A percentile compares a stretch with the other conserved stretches of the same genome.
These are phyloP conservation scores for Cladosporium oxysporum DNA, from an alignment of 2,329 filamentous ascomycete species.

Conservation along the genomic window DNA sequence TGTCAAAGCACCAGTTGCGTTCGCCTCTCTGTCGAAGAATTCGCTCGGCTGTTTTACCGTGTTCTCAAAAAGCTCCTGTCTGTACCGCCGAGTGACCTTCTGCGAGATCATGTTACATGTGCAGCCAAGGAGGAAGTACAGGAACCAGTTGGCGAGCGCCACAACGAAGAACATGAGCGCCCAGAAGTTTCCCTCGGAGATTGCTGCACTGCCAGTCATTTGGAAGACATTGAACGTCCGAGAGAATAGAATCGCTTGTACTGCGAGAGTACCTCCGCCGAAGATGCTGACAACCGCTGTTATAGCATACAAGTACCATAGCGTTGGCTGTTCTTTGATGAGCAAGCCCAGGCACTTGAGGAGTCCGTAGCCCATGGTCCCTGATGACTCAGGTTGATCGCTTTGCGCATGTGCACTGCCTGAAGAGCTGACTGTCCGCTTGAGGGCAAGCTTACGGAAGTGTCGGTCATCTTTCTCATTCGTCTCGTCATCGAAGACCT, in stretches of 20 bases:
- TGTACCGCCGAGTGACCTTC: conserved; percentile 41
- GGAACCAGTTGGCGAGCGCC: conserved; percentile 48
- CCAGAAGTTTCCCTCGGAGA: conserved; percentile 52
- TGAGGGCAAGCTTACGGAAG: conserved; percentile 5
- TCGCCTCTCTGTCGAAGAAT: conserved; percentile 47
- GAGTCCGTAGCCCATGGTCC: conserved; percentile 35
- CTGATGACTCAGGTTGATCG: conserved; percentile 26
- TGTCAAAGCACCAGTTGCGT: conserved; percentile 52
- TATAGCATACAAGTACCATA: conserved; percentile 43
- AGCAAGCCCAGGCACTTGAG: conserved; percentile 41
- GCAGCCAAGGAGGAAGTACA: conserved; percentile 51
- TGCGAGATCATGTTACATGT: conserved; percentile 49
- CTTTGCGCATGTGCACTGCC: neutral
- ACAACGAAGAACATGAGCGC: conserved; percentile 59
- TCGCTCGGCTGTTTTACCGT: conserved; percentile 35
- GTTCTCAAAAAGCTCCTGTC: conserved; percentile 38
- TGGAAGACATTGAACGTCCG: conserved; percentile 52
- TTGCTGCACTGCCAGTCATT: conserved; percentile 40
- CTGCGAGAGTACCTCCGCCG: conserved; percentile 45
- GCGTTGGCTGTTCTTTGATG: conserved; percentile 38
- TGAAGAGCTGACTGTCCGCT: conserved; percentile 10
- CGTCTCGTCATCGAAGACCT: conserved; percentile 33
- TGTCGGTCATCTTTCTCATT: conserved; percentile 36
- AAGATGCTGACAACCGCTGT: conserved; percentile 39
- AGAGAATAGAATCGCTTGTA: conserved; percentile 54